Conservation (phyloP, 2,329 filamentous ascomycete species). For the Sordariomycetes sp. region DNA sequence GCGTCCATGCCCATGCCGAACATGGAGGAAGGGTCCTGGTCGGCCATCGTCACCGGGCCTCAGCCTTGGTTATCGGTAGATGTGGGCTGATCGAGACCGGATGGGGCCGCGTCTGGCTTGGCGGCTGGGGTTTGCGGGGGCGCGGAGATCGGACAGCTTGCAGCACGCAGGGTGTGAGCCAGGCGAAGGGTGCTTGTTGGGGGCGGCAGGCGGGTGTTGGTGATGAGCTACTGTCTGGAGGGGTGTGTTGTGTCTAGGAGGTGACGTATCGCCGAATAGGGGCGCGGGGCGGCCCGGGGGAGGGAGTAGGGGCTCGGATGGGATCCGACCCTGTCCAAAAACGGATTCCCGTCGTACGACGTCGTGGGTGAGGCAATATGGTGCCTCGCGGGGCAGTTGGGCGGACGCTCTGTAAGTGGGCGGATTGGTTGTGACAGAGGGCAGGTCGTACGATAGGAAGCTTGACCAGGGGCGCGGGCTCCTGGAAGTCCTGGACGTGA, state of each 20-base stretch:
- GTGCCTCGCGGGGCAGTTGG: not conserved
- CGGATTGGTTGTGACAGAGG: not conserved
- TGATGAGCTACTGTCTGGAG: not conserved
- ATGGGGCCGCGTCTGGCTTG: not conserved
- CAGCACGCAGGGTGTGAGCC: not conserved
- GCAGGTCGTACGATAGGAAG: constrained; percentile 3
- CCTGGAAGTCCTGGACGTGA: not conserved
- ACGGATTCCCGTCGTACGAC: not conserved
- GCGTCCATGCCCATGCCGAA: constrained; percentile 26
- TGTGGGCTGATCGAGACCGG: constrained; percentile 12
- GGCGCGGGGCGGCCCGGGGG: not conserved
- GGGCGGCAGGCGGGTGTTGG: not conserved
- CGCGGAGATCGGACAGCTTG: not conserved
- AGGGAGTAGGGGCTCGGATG: not conserved
- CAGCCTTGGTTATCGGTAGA: constrained; percentile 8
- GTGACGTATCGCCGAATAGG: not conserved
- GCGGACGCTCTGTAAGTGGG: not conserved
- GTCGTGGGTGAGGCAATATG: not conserved
- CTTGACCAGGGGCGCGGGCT: not conserved
- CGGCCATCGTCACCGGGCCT: constrained; percentile 21
- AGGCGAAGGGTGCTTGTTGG: not conserved
- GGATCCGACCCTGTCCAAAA: not conserved
- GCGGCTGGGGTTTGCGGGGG: not conserved
- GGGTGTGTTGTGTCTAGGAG: not conserved
- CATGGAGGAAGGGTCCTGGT: constrained; percentile 28